Evolutionary conservation across 345 rosid genomes (phyloP), one percentile per base, ranked within the genome.

Genomic region (Cardamine occulta): DNA sequence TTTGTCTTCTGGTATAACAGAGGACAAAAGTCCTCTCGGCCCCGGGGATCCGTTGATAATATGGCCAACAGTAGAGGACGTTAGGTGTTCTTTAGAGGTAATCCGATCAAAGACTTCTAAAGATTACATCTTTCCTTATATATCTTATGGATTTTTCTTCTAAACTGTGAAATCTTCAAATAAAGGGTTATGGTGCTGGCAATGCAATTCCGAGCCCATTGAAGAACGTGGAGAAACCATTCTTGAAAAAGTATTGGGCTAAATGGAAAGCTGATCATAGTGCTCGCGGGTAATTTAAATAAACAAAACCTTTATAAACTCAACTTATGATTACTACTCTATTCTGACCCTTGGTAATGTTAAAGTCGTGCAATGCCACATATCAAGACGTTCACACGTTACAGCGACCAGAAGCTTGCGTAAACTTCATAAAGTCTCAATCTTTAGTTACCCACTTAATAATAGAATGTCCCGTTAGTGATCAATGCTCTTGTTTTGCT

Each of bases 11-110:
- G 99, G 97, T 72, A 42, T 72, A 21, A 78, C 88, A 49, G 97
- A 92, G 80, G 97, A 89, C 68, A 88, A 83, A 80, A 74, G 77
- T 59, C 89, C 89, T 62, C 97, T 92, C 32, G 97, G 97, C 53
- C 87, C 68, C 44, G 97, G 93, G 37, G 88, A 85, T 75, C 89
- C 97, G 8, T 72, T 63, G 78, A 90, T 95, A 65, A 81, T 95
- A 83, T 92, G 99, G 99, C 99, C 99, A 57, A 84, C 87, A 5
- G 96, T 90, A 66, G 97, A 95, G 80, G 93, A 92, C 78, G 90
- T 92, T 78, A 84, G 97, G 78, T 89, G 92, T 84, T 95, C 96
- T 53, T 80, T 88, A 83, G 97, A 95, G 97, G 97, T 94, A 87
- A 65, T 73, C 68, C 17, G 56, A 63, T 59, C 31, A 73, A 67